These are phyloP conservation scores for Geotrichum europaeum DNA, from an alignment of 1,139 yeast genomes.

Conservation along the genomic window DNA sequence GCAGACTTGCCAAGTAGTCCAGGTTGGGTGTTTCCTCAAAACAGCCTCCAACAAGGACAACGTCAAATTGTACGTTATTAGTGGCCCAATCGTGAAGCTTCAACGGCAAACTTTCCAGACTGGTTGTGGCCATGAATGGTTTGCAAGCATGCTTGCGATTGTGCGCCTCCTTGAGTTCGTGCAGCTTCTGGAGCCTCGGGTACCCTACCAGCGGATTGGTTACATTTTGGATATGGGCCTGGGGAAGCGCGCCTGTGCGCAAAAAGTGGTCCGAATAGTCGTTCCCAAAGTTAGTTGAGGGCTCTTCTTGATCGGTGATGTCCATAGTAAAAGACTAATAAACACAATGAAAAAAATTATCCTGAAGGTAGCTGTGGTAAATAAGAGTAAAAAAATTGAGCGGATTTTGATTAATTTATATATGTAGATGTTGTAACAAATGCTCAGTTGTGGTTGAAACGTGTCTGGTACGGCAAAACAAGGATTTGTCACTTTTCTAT, in stretches of 20 bases:
- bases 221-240: constrained; percentile 57
- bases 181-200: constrained; percentile 68
- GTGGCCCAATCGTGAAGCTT: constrained; percentile 57
- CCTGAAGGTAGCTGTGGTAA: no score
- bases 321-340: neutral
- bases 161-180: constrained; percentile 53
- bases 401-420: neutral
- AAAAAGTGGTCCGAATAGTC: constrained; percentile 70
- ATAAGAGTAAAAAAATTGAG: no score
- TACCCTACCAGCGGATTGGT: constrained; percentile 70
- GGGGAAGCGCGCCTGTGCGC: constrained; percentile 57
- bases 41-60: constrained; percentile 85
- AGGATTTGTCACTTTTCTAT: neutral
- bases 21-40: constrained; percentile 58
- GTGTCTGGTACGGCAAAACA: neutral
- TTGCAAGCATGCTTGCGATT: constrained; percentile 46
- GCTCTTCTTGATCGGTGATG: neutral
- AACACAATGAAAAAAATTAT: neutral
- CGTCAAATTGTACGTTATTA: constrained; percentile 66
- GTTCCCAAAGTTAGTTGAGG: constrained; percentile 39
- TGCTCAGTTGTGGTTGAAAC: neutral
- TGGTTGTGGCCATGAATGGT: constrained; percentile 61
- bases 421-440: neutral
- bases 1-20: constrained; percentile 56
- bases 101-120: constrained; percentile 46